phyloP scores from a whole-genome alignment of 2,329 filamentous ascomycete genomes.

The Alternaria alternata region DNA sequence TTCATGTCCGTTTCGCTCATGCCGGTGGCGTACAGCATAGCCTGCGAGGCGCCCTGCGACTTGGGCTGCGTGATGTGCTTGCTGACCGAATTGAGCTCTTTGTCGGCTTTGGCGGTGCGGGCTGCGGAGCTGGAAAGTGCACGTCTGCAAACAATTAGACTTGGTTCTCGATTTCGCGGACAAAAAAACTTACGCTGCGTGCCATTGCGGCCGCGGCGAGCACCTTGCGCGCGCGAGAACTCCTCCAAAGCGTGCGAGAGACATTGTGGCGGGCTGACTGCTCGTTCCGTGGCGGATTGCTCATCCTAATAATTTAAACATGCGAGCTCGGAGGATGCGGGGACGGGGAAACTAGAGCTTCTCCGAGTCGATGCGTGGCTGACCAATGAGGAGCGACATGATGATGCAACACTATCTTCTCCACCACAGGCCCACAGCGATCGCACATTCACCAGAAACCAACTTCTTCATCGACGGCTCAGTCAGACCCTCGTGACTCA shows the following conservation, averaged over 20 bases:
- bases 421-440: background rate
- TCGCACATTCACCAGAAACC: background rate
- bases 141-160: slow-evolving; percentile 40
- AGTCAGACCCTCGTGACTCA: too few relatives aligned
- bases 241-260: slow-evolving; percentile 47
- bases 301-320: slow-evolving; percentile 36
- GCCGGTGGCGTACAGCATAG: slow-evolving; percentile 97
- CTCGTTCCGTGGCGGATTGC: slow-evolving; percentile 19
- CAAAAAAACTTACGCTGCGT: slow-evolving; percentile 37
- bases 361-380: slow-evolving; percentile 12
- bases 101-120: slow-evolving; percentile 43
- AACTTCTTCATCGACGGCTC: background rate
- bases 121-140: slow-evolving; percentile 46
- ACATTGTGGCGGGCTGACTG: slow-evolving; percentile 39
- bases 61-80: slow-evolving; percentile 91
- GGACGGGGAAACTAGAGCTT: slow-evolving; percentile 15
- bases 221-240: slow-evolving; percentile 43
- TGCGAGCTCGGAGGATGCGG: slow-evolving; percentile 33
- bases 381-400: slow-evolving; percentile 32
- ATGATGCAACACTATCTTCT: slow-evolving; percentile 16
- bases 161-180: background rate
- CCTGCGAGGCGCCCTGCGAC: slow-evolving; percentile 96
- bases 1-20: slow-evolving; percentile 86
- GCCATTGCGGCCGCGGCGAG: slow-evolving; percentile 43
- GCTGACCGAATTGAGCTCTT: slow-evolving; percentile 77